Evolutionary conservation across 2,329 filamentous ascomycete genomes (phyloP), one percentile per base, ranked within the genome.

Genomic region (Pseudogymnoascus sp.): DNA sequence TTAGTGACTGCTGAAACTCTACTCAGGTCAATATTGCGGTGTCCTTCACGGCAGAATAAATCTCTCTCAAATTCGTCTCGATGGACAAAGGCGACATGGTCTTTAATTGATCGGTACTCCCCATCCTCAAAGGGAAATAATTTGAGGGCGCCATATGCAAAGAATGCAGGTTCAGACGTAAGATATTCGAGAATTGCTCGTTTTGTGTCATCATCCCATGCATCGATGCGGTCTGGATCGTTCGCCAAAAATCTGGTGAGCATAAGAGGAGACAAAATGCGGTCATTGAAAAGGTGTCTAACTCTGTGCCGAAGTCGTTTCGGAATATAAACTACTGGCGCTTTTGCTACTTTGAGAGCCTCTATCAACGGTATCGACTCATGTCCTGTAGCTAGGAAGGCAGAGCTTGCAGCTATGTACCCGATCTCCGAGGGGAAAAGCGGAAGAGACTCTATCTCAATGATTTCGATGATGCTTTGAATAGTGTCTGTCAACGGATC

Each of bases 321-420:
- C 37, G 71, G 68, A 40, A 69, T 64, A 42, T 66, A 69, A 3
- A 69, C 64, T 36, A 72, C 44, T 12, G 67, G 70, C 8, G 62
- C 63, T 14, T 64, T 16, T 40, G 71, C 69, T 36, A 67, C 61
- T 38, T 42, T 56, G n/a, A 73, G 62, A 38, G 69, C 67, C 6
- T 64, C 36, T 42, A 46, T 66, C 18, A 70, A 60, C 40, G 10
- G 21, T 7, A 44, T 6, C 11, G 63, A 50, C 40, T 67, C 63
- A 6, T 50, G 12, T 3, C 66, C 65, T 6, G 25, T 62, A 14
- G 59, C 61, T 12, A 70, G 56, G 4, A 70, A 40, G 4, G 66
- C 66, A 46, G 28, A 21, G 2, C 59, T 42, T 11, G 62, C 61
- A 23, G 44, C 56, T 8, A 67, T 62, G 50, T 69, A 68, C 11